A percentile compares a stretch with the other conserved stretches of the same genome.
Evolutionary conservation across 2,329 filamentous ascomycete species (phyloP).

Genomic region (Coniella lustricola): DNA sequence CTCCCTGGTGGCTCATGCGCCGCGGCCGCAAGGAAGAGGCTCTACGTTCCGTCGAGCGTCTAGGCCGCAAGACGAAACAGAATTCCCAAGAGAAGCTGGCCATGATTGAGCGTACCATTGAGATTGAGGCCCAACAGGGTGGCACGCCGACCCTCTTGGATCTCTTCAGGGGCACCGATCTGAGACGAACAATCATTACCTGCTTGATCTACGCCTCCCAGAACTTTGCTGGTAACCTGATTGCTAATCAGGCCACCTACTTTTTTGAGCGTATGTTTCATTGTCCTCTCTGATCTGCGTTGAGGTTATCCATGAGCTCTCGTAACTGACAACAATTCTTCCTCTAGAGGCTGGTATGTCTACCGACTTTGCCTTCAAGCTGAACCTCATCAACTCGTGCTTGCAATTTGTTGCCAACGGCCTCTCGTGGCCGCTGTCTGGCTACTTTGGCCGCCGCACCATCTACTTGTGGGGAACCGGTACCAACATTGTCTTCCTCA

Average conservation of each 20-base stretch:
- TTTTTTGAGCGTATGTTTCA: conserved; percentile 46
- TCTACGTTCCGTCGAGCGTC: conserved; percentile 38
- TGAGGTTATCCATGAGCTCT: no score
- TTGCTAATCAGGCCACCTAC: conserved; percentile 56
- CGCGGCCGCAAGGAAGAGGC: conserved; percentile 40
- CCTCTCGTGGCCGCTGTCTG: conserved; percentile 27
- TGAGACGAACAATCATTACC: conserved; percentile 46
- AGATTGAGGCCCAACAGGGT: conserved; percentile 39
- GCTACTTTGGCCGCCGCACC: conserved; percentile 38
- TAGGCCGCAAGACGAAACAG: conserved; percentile 34
- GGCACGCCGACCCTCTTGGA: conserved; percentile 43
- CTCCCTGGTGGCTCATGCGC: conserved; percentile 50
- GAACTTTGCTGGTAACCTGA: conserved; percentile 56
- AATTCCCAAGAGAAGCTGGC: conserved; percentile 40
- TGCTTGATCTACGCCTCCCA: conserved; percentile 52
- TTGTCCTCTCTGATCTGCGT: background rate
- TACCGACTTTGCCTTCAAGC: conserved; percentile 10
- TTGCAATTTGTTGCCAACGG: conserved; percentile 12
- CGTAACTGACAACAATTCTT: no score
- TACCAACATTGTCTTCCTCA: conserved; percentile 45
- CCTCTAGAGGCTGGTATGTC: conserved; percentile 11
- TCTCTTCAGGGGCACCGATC: conserved; percentile 44
- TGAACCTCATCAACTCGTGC: conserved; percentile 17
- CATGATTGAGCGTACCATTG: conserved; percentile 52
- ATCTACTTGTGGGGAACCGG: conserved; percentile 57